A percentile compares a stretch with the other conserved stretches of the same genome.
Evolutionary conservation across 257 asterid species (phyloP).

Genomic region (Solanum pimpinellifolium): DNA sequence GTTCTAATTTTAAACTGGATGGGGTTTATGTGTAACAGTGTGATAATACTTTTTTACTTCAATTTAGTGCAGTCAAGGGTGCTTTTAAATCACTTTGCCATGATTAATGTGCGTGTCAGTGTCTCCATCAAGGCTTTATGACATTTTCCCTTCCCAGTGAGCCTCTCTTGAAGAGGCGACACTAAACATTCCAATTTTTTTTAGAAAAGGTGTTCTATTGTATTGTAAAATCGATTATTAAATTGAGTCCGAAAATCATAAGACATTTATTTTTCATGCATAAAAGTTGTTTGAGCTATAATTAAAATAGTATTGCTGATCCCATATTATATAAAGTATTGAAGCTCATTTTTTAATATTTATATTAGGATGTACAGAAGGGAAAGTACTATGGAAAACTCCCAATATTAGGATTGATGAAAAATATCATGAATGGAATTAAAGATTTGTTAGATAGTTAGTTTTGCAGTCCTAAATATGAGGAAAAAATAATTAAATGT

Average conservation of each 20-base stretch:
- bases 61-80: not conserved
- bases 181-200: not conserved
- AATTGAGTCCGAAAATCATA: not conserved
- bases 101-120: not conserved
- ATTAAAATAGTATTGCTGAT: not conserved
- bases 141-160: not conserved
- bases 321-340: not conserved
- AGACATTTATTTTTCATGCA: not conserved
- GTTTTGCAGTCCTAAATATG: not conserved
- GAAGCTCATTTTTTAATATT: not conserved
- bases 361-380: not conserved
- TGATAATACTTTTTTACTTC: not conserved
- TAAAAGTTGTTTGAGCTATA: not conserved
- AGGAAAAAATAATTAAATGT: not conserved
- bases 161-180: not conserved
- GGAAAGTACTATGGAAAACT: not conserved
- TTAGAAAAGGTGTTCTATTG: not conserved
- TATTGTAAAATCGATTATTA: not conserved
- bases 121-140: not conserved
- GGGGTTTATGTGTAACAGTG: not conserved
- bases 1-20: not conserved
- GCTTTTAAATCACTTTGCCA: not conserved
- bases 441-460: not conserved
- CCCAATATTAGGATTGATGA: not conserved
- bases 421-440: not conserved